Percentiles rank a stretch among this genome's conserved stretches.
Conservation (phyloP, 805 yeast genomes). For the Grigorovia yakushimaensis region DNA sequence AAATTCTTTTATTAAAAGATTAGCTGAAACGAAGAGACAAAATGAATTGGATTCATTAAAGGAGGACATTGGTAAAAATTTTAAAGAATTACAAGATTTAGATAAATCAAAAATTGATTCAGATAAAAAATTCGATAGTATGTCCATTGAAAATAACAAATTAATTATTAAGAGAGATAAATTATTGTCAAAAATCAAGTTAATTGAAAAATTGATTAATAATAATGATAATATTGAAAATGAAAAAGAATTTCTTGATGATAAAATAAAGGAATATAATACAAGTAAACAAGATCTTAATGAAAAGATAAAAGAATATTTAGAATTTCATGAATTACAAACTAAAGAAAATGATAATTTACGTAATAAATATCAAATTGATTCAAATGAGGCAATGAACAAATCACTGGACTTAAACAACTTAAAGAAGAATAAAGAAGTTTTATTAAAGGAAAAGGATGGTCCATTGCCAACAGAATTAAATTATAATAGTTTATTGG, state of each 20-base stretch:
- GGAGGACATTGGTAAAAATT: slow-evolving; percentile 33
- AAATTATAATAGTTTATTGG: slow-evolving; percentile 7
- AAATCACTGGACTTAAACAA: slow-evolving; percentile 24
- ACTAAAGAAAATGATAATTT: slow-evolving; percentile 24
- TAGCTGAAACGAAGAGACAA: slow-evolving; percentile 34
- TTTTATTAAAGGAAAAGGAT: slow-evolving; percentile 22
- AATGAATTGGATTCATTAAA: slow-evolving; percentile 32
- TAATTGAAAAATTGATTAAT: slow-evolving; percentile 6
- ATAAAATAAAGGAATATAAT: not conserved
- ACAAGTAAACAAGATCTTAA: slow-evolving; percentile 6
- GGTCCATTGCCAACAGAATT: slow-evolving; percentile 29
- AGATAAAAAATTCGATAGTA: slow-evolving; percentile 18
- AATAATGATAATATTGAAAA: not conserved
- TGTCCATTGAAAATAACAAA: slow-evolving; percentile 13
- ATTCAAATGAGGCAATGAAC: slow-evolving; percentile 41
- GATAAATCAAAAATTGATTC: slow-evolving; percentile 18
- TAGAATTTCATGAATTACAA: slow-evolving; percentile 8
- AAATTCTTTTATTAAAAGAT: slow-evolving; percentile 22
- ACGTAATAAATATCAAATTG: slow-evolving; percentile 35
- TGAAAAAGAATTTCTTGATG: not conserved
- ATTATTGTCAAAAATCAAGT: slow-evolving; percentile 7
- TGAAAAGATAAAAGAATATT: slow-evolving; percentile 51
- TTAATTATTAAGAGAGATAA: slow-evolving; percentile 7
- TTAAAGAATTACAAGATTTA: slow-evolving; percentile 26
- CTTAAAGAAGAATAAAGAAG: slow-evolving; percentile 23